Base-by-base conservation (phyloP, 495 filamentous ascomycete genomes). In the Hypomontagnella submonticulosa region DNA sequence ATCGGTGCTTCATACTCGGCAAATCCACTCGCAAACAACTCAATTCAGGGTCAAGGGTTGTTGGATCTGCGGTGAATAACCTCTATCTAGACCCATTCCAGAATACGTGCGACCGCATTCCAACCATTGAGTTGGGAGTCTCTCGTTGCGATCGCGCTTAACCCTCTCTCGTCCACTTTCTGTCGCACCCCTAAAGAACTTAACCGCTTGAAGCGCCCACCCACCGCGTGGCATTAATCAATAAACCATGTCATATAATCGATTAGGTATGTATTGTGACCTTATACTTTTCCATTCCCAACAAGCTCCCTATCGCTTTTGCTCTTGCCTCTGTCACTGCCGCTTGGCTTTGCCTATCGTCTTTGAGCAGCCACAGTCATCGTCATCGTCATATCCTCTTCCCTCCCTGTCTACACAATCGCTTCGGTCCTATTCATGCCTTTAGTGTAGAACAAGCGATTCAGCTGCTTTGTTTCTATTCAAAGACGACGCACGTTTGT, bases 201-300 rank as follows among this genome's bases (percentile, higher is more conserved):
- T 63, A 63, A 60, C 60, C 66, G 55, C 50, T 33, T 60, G 32
- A 59, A 59, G 66, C 60, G 60, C 66, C 60, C 50, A 60, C 60
- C 54, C 42, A 54, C 50, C 42, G 60, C 47, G 60, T 53, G 56
- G 60, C 47, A 33, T 66, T 55, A 70, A 38, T 51, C 20, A 8
- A 66, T 59, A 19, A 72, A 79, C 73, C 78, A 85, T 85, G 83
- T 84, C 88, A 73, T 91, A 91, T 79, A 89, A 90, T 83, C 87
- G 87, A 55, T 76, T 90, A 82, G 85, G 89, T 87, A 79, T 80
- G 88, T 87, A 60, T 67, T 40, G 49, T 63, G 53, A 54, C 42
- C 52, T 53, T 58, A 27, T 27, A 59, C 52, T 61, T 47, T 65
- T 15, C 40, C 67, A 61, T 57, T 61, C 61, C 51, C 51, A 11